Percentiles rank a stretch among this genome's conserved stretches.
phyloP scores from a whole-genome alignment of 1,139 yeast genomes.

The Zygoascus hellenicus region DNA sequence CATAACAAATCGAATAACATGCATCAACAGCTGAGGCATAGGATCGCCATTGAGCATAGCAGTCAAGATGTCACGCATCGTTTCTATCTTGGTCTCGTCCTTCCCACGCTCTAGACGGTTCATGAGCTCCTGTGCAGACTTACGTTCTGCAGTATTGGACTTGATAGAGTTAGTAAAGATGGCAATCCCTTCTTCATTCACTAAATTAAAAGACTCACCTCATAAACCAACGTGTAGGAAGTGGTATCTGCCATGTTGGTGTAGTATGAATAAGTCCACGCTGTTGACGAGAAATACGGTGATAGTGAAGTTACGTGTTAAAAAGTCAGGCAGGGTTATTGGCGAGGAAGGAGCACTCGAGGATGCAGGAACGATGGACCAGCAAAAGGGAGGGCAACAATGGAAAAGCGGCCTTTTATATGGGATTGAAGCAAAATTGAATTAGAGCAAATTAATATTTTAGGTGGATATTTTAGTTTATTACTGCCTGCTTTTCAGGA shows the following conservation, averaged over 20 bases:
- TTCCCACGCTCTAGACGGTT: conserved; percentile 80
- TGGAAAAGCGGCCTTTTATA: too few species aligned
- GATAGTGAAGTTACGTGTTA: conserved; percentile 11
- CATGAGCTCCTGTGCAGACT: conserved; percentile 71
- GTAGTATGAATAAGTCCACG: neutral
- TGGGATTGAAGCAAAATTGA: too few species aligned
- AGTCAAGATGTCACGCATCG: conserved; percentile 83
- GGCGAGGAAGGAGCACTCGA: too few species aligned
- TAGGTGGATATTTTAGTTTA: too few species aligned
- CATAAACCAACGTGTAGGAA: conserved; percentile 34
- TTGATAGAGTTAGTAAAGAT: conserved; percentile 12
- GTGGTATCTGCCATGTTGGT: conserved; percentile 31
- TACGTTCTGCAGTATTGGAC: conserved; percentile 48
- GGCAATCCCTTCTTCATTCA: neutral
- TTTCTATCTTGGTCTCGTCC: conserved; percentile 80
- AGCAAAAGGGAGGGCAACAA: too few species aligned
- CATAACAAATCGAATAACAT: conserved; percentile 93
- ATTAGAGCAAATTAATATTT: too few species aligned
- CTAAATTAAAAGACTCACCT: conserved; percentile 21
- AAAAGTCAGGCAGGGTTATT: neutral
- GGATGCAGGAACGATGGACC: too few species aligned
- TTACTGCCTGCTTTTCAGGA: too few species aligned
- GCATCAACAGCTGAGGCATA: conserved; percentile 94
- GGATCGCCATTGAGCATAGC: conserved; percentile 91
- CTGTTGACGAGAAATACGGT: conserved; percentile 3